phyloP scores from a whole-genome alignment of 352 stramenopile species.

The Globisporangium viniferum region DNA sequence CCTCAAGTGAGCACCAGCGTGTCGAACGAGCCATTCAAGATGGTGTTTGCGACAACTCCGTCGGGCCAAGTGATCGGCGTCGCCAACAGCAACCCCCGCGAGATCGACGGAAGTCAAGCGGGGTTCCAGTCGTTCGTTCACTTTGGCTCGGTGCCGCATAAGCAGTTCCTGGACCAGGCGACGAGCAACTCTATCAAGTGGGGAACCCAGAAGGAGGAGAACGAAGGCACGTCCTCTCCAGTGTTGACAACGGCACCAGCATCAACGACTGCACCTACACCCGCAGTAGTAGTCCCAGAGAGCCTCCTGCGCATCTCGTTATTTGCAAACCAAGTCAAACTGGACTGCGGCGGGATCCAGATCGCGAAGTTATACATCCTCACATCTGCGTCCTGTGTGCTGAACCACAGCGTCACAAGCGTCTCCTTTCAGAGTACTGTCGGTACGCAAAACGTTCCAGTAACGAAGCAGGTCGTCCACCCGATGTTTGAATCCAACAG shows the following conservation, averaged over 20 bases:
- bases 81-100: neutral
- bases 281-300: neutral
- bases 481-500: neutral
- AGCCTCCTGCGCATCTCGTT: neutral
- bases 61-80: neutral
- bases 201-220: neutral
- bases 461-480: neutral
- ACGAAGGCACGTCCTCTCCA: neutral
- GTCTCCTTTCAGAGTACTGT: neutral
- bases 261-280: neutral
- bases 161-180: neutral
- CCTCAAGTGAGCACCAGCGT: neutral
- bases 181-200: neutral
- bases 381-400: slow-evolving; percentile 10
- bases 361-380: slow-evolving; percentile 13
- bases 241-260: neutral
- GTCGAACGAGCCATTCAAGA: neutral
- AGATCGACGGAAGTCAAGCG: neutral
- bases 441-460: neutral
- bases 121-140: neutral
- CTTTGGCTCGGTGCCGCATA: neutral
- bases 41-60: neutral
- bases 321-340: neutral
- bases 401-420: neutral
- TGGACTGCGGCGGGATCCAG: slow-evolving; percentile 4